Evolutionary conservation across 208 protist genomes (phyloP).

Genomic region (Spongospora subterranea): DNA sequence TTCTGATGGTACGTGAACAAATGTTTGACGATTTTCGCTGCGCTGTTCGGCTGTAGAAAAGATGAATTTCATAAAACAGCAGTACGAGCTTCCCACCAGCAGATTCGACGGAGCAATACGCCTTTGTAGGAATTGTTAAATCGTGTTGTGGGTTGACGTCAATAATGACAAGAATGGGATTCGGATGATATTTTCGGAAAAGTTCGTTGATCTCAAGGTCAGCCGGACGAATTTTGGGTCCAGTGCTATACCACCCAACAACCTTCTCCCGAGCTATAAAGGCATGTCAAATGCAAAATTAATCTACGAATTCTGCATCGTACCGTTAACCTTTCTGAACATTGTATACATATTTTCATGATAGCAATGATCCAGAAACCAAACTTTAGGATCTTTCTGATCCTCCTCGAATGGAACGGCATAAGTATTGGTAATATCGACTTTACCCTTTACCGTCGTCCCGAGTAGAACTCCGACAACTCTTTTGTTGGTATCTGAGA

Average conservation of each 20-base stretch:
- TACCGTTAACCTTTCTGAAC: slow-evolving; percentile 95
- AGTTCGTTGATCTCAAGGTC: slow-evolving; percentile 92
- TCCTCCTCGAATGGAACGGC: slow-evolving; percentile 99
- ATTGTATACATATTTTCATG: slow-evolving; percentile 96
- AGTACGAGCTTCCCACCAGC: neutral
- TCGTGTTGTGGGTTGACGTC: slow-evolving; percentile 80
- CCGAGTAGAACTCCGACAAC: slow-evolving; percentile 69
- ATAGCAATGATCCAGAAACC: slow-evolving; percentile 97
- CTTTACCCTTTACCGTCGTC: slow-evolving; percentile 71
- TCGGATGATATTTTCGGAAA: slow-evolving; percentile 72
- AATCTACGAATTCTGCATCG: neutral
- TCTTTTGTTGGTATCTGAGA: slow-evolving; percentile 55
- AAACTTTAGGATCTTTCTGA: slow-evolving; percentile 90
- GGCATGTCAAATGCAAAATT: neutral
- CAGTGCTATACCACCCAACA: slow-evolving; percentile 99
- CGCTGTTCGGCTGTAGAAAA: slow-evolving; percentile 57
- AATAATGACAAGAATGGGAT: slow-evolving; percentile 85
- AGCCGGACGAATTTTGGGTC: slow-evolving; percentile 89
- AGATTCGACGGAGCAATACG: slow-evolving; percentile 80
- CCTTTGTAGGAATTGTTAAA: slow-evolving; percentile 81
- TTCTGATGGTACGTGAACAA: slow-evolving; percentile 83
- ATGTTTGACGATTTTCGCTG: slow-evolving; percentile 71
- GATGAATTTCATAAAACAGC: neutral
- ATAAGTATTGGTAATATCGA: slow-evolving; percentile 93
- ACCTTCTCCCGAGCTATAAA: slow-evolving; percentile 91